Conservation (phyloP, 345 rosid species). For the Bretschneidera sinensis region DNA sequence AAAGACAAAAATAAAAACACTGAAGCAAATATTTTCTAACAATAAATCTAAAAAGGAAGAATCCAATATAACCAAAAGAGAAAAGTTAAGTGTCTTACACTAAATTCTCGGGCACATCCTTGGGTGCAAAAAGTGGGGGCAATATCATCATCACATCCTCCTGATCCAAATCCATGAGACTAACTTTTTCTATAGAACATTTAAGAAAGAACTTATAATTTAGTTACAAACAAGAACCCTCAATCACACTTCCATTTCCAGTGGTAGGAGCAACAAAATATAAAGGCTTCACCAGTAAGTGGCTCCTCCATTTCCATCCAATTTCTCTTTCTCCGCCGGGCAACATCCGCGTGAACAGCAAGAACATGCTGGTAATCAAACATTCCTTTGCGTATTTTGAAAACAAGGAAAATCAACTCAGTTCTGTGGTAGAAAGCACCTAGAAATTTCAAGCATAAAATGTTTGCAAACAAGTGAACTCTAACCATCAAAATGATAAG, state of each 20-base stretch:
- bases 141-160: slow-evolving; percentile 80
- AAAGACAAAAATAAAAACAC: background rate
- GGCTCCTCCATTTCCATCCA: slow-evolving; percentile 51
- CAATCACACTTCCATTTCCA: background rate
- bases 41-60: too few species aligned
- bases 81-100: slow-evolving; percentile 46
- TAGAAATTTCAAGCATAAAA: too few species aligned
- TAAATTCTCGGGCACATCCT: slow-evolving; percentile 71
- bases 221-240: background rate
- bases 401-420: slow-evolving; percentile 1
- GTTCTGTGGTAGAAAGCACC: background rate
- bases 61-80: background rate
- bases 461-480: background rate
- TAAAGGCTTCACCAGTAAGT: slow-evolving; percentile 36
- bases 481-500: slow-evolving; percentile 72
- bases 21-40: background rate
- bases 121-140: slow-evolving; percentile 76
- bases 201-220: background rate
- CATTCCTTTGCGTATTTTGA: slow-evolving; percentile 56
- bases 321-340: slow-evolving; percentile 61
- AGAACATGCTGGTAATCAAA: slow-evolving; percentile 94
- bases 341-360: slow-evolving; percentile 71
- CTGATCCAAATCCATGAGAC: slow-evolving; percentile 60
- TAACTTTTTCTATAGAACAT: slow-evolving; percentile 40
- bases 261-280: background rate